Percentiles rank a stretch among this genome's conserved stretches.
phyloP scores from a whole-genome alignment of 306 rosid genomes.

The Cajanus cajan region DNA sequence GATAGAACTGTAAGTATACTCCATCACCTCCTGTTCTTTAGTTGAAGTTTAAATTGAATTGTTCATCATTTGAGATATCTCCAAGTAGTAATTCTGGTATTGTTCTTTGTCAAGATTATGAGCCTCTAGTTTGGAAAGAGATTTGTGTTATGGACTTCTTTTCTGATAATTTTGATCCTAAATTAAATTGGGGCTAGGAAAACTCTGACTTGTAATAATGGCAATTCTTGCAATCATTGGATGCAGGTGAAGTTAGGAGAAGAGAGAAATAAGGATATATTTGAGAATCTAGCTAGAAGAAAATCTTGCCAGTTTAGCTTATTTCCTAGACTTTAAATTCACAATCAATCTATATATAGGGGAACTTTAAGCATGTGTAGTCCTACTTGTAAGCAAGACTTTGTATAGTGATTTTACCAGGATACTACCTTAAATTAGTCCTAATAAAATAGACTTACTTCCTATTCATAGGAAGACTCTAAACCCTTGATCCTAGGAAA shows the following conservation, averaged over 20 bases:
- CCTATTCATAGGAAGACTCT: neutral
- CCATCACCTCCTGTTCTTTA: constrained; percentile 22
- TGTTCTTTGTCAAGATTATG: constrained; percentile 14
- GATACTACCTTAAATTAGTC: constrained; percentile 2
- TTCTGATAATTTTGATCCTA: neutral
- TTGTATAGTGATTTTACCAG: neutral
- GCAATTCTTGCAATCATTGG: neutral
- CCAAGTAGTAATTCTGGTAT: neutral
- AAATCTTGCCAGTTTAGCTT: neutral
- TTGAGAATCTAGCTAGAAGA: constrained; percentile 14
- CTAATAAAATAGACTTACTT: neutral
- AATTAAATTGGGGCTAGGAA: neutral
- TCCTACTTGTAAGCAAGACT: neutral
- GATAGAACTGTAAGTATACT: constrained; percentile 67
- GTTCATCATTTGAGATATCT: constrained; percentile 25
- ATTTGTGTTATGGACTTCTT: neutral
- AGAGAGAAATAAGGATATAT: neutral
- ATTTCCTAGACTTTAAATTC: constrained; percentile 21
- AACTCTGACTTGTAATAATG: constrained; percentile 1
- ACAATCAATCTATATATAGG: neutral
- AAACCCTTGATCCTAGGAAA: constrained; percentile 1
- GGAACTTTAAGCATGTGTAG: neutral
- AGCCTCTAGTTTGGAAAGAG: constrained; percentile 10
- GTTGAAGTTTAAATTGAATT: constrained; percentile 24
- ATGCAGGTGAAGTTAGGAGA: constrained; percentile 5